Base-by-base conservation (phyloP, 1,284 basidiomycete species). In the Cryptococcus floricola region DNA sequence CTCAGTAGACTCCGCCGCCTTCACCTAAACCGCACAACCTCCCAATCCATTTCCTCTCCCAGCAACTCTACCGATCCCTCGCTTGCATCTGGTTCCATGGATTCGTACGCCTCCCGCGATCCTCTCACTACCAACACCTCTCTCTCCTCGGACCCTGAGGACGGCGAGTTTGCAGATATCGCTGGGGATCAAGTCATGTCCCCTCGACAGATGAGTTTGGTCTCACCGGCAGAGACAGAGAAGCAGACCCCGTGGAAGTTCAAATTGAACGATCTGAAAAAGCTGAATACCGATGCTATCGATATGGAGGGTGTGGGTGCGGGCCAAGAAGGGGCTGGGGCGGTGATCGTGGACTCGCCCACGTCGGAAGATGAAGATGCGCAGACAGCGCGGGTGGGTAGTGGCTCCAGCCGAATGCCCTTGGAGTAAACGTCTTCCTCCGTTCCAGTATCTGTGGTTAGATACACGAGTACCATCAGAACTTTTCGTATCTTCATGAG, bases 31-130 rank as follows among this genome's bases (percentile, higher is more conserved):
- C 63, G 70, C n/a, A 38, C 46, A 28, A 53, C 60, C 42, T 37
- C 46, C 7, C 59, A 59, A 25, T 49, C 50, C 34, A 37, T 28
- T 52, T 58, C 14, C 28, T 57, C 44, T 48, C 61, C 48, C 13
- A 54, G 31, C 28, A 47, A n/a, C n/a, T 63, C 56, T 16, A 59
- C 62, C 25, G 53, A 55, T 50, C 56, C 52, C 12, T 66, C 63
- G 3, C 42, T 59, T 2, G 58, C 59, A 3, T 65, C 65, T 4
- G 70, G 71, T 0, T 73, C 71, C 9, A 71, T 73, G 66, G 74
- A 74, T 56, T 74, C 72, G 28, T 76, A 74, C 51, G 56, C 55
- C 6, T 66, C 71, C 3, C 58, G 65, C 5, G 60, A 55, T 14
- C 52, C 34, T 2, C 51, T 31, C 0, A 62, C 61, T 0, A 54